Evolutionary conservation across 2,329 filamentous ascomycete species (phyloP), one percentile per base, ranked within the genome.

Genomic region (Colletotrichum phormii): DNA sequence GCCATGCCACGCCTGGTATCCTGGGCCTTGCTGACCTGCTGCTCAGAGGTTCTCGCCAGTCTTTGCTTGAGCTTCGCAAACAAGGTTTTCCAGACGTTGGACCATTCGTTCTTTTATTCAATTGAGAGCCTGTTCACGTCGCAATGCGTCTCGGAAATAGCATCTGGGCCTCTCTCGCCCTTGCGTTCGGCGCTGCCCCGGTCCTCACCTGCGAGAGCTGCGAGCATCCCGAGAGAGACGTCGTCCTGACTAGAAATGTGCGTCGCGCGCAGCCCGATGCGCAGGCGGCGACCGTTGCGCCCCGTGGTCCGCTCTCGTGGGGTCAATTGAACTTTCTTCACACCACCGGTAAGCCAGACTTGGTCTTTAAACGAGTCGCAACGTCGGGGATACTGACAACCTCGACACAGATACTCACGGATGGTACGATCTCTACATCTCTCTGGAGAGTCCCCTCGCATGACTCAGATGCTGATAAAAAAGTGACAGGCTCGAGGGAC

Each of bases 301-400:
- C 86, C 51, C 85, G 81, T 42, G 81, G 79, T 5, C 80, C 82
- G 55, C 81, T 91, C 8, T 87, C 89, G 83, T 92, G 90, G 90
- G 90, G 90, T 2, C 88, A 92, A 78, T 80, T 92, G 76, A 92
- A 92, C 76, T 89, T 89, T 67, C 72, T 92, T 29, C 90, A 79
- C 76, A 53, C 35, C 13, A 51, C 46, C 24, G 54, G 22, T 70
- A 71, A 22, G 58, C 15, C 2, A 3, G 18, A 1, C 12, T 22
- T 49, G 5, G 12, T 22, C 13, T 33, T 35, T 46, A 64, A 15
- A 71, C 55, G 35, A 11, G 6, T 57, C 33, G 37, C 31, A 26
- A 9, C 5, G 13, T 22, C 22, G 31, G 15, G 12, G 22, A 83
- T 83, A 90, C 89, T 3, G 89, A 91, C 74, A 90, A 88, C 0